Conservation (phyloP, 306 rosid genomes). For the Sindora glabra region DNA sequence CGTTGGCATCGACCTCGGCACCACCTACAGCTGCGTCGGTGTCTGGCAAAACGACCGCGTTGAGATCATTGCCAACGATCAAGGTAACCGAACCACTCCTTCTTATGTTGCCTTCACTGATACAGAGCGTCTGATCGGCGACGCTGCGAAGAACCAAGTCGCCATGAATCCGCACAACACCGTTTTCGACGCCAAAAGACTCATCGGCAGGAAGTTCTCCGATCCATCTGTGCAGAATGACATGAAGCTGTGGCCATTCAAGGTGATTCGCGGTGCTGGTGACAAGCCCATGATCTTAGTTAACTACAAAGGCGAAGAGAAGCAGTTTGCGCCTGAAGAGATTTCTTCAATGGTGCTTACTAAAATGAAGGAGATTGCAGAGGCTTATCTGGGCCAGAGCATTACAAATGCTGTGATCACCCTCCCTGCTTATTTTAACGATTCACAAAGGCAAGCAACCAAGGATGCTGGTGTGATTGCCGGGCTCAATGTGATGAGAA, state of each 20-base stretch:
- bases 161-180: conserved; percentile 46
- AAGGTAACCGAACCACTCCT: conserved; percentile 43
- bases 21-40: conserved; percentile 27
- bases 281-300: conserved; percentile 38
- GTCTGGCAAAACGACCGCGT: conserved; percentile 37
- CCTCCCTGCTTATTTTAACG: not conserved
- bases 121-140: conserved; percentile 4
- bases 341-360: conserved; percentile 4
- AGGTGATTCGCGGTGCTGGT: conserved; percentile 27
- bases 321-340: conserved; percentile 28
- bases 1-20: conserved; percentile 44
- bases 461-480: not conserved
- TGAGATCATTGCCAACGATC: conserved; percentile 39
- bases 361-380: conserved; percentile 27
- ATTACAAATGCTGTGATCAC: conserved; percentile 26
- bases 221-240: conserved; percentile 33
- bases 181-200: conserved; percentile 37
- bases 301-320: conserved; percentile 24
- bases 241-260: conserved; percentile 49
- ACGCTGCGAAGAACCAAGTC: conserved; percentile 44
- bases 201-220: conserved; percentile 31
- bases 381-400: conserved; percentile 24
- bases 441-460: not conserved
- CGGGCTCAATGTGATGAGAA: not conserved
- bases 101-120: conserved; percentile 50